Conservation (phyloP, 2,329 filamentous ascomycete genomes). For the Biscogniauxia sp. region DNA sequence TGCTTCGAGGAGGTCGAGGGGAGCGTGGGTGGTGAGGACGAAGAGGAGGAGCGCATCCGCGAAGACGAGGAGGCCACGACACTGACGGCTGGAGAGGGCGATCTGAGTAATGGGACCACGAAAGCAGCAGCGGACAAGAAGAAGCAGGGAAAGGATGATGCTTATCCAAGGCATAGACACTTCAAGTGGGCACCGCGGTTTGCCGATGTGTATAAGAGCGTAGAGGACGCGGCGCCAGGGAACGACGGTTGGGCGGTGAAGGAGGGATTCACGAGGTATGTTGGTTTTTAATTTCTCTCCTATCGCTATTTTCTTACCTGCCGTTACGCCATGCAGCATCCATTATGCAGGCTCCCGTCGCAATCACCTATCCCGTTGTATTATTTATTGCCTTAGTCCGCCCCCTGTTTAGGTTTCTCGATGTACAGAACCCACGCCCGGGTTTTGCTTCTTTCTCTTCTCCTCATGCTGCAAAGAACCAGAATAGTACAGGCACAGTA, state of each 20-base stretch:
- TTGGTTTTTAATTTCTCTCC: conserved; percentile 6
- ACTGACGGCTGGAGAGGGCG: conserved; percentile 23
- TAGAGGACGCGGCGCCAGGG: conserved; percentile 74
- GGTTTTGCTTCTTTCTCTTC: not conserved
- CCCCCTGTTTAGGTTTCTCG: not conserved
- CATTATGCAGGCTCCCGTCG: not conserved
- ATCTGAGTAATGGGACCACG: conserved; percentile 29
- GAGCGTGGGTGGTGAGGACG: conserved; percentile 59
- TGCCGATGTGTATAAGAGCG: conserved; percentile 80
- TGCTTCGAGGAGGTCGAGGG: conserved; percentile 82
- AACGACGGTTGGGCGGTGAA: conserved; percentile 94
- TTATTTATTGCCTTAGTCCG: not conserved
- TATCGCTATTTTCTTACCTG: no score
- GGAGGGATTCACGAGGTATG: conserved; percentile 80
- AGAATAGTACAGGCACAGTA: not conserved
- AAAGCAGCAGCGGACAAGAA: not conserved
- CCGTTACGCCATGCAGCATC: not conserved
- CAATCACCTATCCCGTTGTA: conserved; percentile 2
- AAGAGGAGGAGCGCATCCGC: conserved; percentile 72
- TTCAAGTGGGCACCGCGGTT: conserved; percentile 95
- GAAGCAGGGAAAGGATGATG: conserved; percentile 35
- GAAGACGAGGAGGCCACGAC: conserved; percentile 48
- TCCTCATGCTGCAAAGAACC: not conserved
- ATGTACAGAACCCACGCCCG: no score
- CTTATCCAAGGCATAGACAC: conserved; percentile 70